Evolutionary conservation across 2,329 filamentous ascomycete species (phyloP), one percentile per base, ranked within the genome.

Genomic region (Venturiaceae sp.): DNA sequence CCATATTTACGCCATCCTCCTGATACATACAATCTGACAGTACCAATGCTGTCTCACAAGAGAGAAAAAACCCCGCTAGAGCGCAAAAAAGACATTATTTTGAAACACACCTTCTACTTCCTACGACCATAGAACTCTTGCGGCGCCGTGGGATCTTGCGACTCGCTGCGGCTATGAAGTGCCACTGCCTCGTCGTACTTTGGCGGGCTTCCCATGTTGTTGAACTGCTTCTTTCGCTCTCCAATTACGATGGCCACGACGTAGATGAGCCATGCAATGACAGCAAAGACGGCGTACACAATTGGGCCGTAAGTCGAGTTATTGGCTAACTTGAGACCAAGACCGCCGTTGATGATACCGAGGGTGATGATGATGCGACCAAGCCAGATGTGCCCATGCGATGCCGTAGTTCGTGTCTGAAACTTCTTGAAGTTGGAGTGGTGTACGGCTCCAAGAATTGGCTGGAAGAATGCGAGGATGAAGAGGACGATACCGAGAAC

Each of bases 281-380:
- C 80, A 34, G 78, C 77, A 54, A 80, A 67, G 7, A 81, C 75
- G 2, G 71, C 70, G 62, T 82, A 82, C 0, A 72, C 78, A 61
- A 81, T 78, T 6, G 74, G 67, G n/a, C 69, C 69, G 23, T 68
- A 63, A 4, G 62, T 65, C 50, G 70, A 73, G 34, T 72, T 68
- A 23, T 74, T 70, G 2, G 77, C 75, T 19, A 80, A 68, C 59
- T 70, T 67, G 37, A 83, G 73, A 0, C 81, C 81, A 1, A 83
- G 66, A 0, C 80, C 81, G n/a, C 78, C 81, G 64, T 83, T 83
- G 65, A 83, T 72, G 58, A 82, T 78, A 3, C 78, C 81, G 0
- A 83, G 67, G 0, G 75, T 70, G 13, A 83, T 75, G 23, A 77
- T 70, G 30, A 71, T 63, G 4, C 81, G 73, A 19, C 81, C 81